Conservation (phyloP, 2,329 filamentous ascomycete species). For the Colletotrichum navitas region DNA sequence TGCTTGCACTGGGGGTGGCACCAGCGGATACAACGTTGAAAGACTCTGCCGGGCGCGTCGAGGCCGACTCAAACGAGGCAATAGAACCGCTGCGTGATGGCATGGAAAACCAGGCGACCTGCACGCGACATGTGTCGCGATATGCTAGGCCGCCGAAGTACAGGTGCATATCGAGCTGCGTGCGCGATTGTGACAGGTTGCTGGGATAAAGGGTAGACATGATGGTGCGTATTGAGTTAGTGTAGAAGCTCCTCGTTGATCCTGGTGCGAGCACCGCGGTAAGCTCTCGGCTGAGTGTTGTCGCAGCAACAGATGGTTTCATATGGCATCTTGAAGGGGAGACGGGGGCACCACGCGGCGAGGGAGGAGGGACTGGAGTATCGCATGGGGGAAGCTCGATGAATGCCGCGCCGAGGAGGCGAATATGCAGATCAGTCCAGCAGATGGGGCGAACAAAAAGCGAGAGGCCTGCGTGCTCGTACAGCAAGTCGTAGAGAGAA, state of each 20-base stretch:
- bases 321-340: constrained; percentile 53
- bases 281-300: constrained; percentile 58
- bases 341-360: constrained; percentile 46
- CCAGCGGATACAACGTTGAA: constrained; percentile 43
- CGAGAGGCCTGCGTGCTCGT: constrained; percentile 59
- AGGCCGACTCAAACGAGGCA: constrained; percentile 53
- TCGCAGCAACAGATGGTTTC: constrained; percentile 58
- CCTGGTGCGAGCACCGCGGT: constrained; percentile 56
- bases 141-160: constrained; percentile 63
- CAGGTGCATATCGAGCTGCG: constrained; percentile 57
- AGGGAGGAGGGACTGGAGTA: constrained; percentile 55
- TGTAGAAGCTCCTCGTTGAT: constrained; percentile 51
- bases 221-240: constrained; percentile 58
- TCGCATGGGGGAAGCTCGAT: constrained; percentile 56
- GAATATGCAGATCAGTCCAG: constrained; percentile 67
- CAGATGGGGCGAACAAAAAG: constrained; percentile 66
- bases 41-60: constrained; percentile 52
- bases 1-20: constrained; percentile 9
- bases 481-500: constrained; percentile 66
- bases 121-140: constrained; percentile 59
- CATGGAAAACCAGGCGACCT: constrained; percentile 63
- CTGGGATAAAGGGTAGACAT: constrained; percentile 60
- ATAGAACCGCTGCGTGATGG: constrained; percentile 34
- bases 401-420: constrained; percentile 63
- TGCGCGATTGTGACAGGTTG: constrained; percentile 47